phyloP scores from a whole-genome alignment of 169 alveolate species.

The Eimeria sp. region DNA sequence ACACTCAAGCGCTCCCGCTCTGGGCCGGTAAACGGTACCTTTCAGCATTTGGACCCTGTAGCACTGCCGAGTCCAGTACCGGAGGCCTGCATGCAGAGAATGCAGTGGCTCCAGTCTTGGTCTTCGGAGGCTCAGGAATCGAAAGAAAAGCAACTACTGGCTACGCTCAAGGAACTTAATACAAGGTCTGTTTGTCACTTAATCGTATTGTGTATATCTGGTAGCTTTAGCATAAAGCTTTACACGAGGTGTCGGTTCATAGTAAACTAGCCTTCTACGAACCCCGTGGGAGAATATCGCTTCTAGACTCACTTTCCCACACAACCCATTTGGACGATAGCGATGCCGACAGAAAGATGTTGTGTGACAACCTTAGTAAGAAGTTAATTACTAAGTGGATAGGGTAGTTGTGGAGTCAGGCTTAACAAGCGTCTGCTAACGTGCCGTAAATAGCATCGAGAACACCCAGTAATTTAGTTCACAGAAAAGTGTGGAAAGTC shows the following conservation, averaged over 20 bases:
- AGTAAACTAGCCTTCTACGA: background rate
- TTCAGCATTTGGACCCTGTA: background rate
- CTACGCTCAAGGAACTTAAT: constrained; percentile 13
- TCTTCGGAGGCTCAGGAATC: constrained; percentile 30
- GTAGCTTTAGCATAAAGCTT: background rate
- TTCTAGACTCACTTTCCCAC: background rate
- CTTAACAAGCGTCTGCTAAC: background rate
- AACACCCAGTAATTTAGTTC: background rate
- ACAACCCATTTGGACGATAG: background rate
- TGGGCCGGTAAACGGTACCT: constrained; percentile 39
- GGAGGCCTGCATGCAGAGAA: constrained; percentile 13
- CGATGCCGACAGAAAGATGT: background rate
- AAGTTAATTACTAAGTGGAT: no score
- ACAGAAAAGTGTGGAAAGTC: no score
- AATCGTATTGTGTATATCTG: background rate
- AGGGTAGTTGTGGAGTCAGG: background rate
- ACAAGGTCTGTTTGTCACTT: background rate
- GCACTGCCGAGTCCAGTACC: background rate
- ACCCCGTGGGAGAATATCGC: background rate
- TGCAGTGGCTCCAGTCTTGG: constrained; percentile 52
- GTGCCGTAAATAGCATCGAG: background rate
- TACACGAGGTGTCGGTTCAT: background rate
- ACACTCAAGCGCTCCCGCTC: constrained; percentile 34
- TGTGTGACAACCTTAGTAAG: background rate
- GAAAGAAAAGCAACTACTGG: constrained; percentile 31